Base-by-base conservation (phyloP, 345 rosid genomes). In the Clarkia xantiana region DNA sequence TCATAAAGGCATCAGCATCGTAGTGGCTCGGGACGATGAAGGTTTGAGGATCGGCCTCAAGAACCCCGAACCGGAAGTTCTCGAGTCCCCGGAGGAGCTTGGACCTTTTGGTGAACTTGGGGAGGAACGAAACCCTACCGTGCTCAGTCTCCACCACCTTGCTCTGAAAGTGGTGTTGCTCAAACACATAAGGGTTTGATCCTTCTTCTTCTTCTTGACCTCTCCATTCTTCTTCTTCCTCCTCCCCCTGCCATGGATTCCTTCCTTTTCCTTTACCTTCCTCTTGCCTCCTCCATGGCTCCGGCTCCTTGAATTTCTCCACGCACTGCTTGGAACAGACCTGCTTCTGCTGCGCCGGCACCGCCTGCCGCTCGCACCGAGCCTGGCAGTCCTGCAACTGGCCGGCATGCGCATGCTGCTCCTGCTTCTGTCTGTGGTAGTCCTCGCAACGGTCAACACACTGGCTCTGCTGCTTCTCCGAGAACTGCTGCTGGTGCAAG, bases 21-120 rank as follows among this genome's bases (percentile, higher is more conserved):
- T 44, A 55, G 42, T 77, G 79, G 41, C 19, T 47, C 4, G 77
- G 79, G 15, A 58, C 42, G 0, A 68, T 14, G 15, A 75, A 71
- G 9, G 69, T 51, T 14, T 62, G 51, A 7, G 81, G 77, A 44
- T 64, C 54, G 5, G 65, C 65, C 1, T 61, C 68, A 3, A 72
- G 64, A 10, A 69, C 1, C 17, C 54, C 64, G 0, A 75, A 17
- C 2, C 76, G 57, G 56, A 61, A 72, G 22, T 71, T 61, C 49
- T 71, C 69, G 10, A 80, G 20, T 11, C 70, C 81, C 0, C 47
- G 59, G 16, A 75, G 77, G 40, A 80, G 69, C 57, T 70, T 48
- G 1, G 77, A 80, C 29, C 51, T 58, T 11, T 71, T 14, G 18
- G 56, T 51, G 67, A 77, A 80, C 45, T 41, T 56, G 7, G 58